Percentiles rank a stretch among this genome's conserved stretches.
These are phyloP conservation scores for Neoboletus magnificus DNA, from an alignment of 768 basidiomycete species.

Conservation along the genomic window DNA sequence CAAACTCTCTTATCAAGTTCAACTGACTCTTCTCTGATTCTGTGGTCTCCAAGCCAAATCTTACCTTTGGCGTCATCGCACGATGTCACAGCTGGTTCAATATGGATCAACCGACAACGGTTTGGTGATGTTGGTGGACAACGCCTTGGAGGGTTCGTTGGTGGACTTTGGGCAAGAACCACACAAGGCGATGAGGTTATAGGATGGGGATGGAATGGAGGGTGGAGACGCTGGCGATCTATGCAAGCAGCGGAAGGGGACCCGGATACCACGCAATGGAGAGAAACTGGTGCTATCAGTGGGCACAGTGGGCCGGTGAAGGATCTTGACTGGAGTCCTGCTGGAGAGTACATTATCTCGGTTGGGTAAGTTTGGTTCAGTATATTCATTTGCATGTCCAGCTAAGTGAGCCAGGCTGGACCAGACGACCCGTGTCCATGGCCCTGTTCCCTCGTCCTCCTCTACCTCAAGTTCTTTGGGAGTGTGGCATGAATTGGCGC, in stretches of 20 bases:
- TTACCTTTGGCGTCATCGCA: slow-evolving; percentile 33
- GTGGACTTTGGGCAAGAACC: slow-evolving; percentile 72
- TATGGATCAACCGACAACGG: slow-evolving; percentile 89
- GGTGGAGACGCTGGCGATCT: slow-evolving; percentile 85
- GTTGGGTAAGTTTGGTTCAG: slow-evolving; percentile 54
- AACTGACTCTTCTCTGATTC: slow-evolving; percentile 90
- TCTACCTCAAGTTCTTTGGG: slow-evolving; percentile 9
- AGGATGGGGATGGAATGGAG: slow-evolving; percentile 93
- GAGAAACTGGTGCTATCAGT: slow-evolving; percentile 71
- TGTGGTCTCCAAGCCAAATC: slow-evolving; percentile 81
- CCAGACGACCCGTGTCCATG: slow-evolving; percentile 91
- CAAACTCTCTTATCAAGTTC: slow-evolving; percentile 83
- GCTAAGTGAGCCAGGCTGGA: slow-evolving; percentile 56
- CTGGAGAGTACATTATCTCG: slow-evolving; percentile 82
- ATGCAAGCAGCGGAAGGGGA: slow-evolving; percentile 12
- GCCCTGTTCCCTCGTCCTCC: slow-evolving; percentile 37
- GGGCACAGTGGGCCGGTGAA: slow-evolving; percentile 83
- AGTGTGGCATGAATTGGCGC: slow-evolving; percentile 82
- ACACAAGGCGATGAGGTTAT: slow-evolving; percentile 55
- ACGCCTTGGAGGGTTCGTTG: slow-evolving; percentile 88
- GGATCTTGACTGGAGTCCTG: slow-evolving; percentile 82
- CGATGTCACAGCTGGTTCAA: slow-evolving; percentile 44
- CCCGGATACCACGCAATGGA: slow-evolving; percentile 55
- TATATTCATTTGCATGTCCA: neutral
- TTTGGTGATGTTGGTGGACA: slow-evolving; percentile 96